A percentile compares a stretch with the other conserved stretches of the same genome.
Conservation (phyloP, 768 basidiomycete species). For the Leccinum uliginosum region DNA sequence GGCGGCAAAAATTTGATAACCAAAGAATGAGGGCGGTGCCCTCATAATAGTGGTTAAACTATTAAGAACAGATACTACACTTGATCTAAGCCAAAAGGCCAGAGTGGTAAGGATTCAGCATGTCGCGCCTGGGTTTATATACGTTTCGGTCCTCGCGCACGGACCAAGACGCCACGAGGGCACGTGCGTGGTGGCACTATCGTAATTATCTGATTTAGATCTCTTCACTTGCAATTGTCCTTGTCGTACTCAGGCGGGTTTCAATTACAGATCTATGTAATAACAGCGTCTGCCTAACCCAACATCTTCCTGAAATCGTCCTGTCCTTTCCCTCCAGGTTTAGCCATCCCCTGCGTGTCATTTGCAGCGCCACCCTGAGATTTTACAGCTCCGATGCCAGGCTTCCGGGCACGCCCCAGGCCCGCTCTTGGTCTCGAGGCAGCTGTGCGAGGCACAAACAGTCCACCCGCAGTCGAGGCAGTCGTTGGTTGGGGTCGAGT, state of each 20-base stretch:
- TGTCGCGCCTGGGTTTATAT: slow-evolving; percentile 8
- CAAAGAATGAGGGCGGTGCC: slow-evolving; percentile 50
- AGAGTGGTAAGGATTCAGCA: slow-evolving; percentile 22
- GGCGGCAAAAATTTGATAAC: slow-evolving; percentile 44
- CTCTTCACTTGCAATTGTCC: background rate
- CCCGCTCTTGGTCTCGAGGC: slow-evolving; percentile 68
- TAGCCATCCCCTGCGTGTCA: slow-evolving; percentile 7
- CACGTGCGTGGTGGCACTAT: background rate
- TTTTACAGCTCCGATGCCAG: slow-evolving; percentile 21
- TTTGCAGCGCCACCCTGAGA: slow-evolving; percentile 11
- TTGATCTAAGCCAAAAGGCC: slow-evolving; percentile 75
- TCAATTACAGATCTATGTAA: background rate
- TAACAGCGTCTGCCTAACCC: background rate
- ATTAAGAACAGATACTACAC: slow-evolving; percentile 75
- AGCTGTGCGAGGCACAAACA: slow-evolving; percentile 68
- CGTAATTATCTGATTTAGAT: background rate
- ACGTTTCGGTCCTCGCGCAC: slow-evolving; percentile 9
- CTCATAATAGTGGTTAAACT: slow-evolving; percentile 57
- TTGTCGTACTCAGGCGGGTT: background rate
- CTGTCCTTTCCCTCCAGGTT: slow-evolving; percentile 41
- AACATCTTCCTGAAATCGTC: slow-evolving; percentile 88
- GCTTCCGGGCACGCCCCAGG: slow-evolving; percentile 52
- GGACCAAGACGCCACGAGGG: slow-evolving; percentile 7
- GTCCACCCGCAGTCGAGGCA: slow-evolving; percentile 38
- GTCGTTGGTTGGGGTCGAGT: slow-evolving; percentile 26